Conservation (phyloP, 2,329 filamentous ascomycete species). For the Cordyceps pruinosa region DNA sequence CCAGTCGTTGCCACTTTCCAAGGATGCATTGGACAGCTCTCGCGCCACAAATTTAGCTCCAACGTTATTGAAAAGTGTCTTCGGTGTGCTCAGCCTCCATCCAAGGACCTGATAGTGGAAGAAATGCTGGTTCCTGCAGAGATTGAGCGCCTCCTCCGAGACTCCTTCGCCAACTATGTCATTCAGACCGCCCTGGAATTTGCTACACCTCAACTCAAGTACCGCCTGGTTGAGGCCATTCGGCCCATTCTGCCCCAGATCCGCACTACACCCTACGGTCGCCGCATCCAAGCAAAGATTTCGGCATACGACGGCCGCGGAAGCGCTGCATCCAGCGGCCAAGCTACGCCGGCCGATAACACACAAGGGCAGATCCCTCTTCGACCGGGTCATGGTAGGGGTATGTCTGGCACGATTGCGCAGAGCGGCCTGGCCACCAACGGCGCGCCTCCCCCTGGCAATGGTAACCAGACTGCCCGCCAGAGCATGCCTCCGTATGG, state of each 20-base stretch:
- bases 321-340: slow-evolving; percentile 38
- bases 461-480: slow-evolving; percentile 22
- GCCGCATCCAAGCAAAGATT: slow-evolving; percentile 88
- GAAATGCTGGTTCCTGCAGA: slow-evolving; percentile 70
- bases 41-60: slow-evolving; percentile 97
- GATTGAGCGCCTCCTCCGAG: slow-evolving; percentile 81
- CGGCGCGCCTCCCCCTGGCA: slow-evolving; percentile 27
- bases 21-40: slow-evolving; percentile 63
- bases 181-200: slow-evolving; percentile 93
- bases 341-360: slow-evolving; percentile 45
- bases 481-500: slow-evolving; percentile 31
- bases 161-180: slow-evolving; percentile 95
- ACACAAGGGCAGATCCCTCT: slow-evolving; percentile 48
- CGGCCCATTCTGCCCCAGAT: slow-evolving; percentile 79
- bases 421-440: slow-evolving; percentile 16
- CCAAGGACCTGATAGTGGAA: slow-evolving; percentile 74
- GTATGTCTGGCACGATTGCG: slow-evolving; percentile 27
- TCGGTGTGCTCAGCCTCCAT: slow-evolving; percentile 68
- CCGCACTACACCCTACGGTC: slow-evolving; percentile 86
- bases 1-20: slow-evolving; percentile 78
- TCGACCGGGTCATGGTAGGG: slow-evolving; percentile 37
- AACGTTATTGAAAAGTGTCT: slow-evolving; percentile 97
- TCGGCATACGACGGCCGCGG: slow-evolving; percentile 48
- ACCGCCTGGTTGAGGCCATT: slow-evolving; percentile 72
- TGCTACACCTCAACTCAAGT: slow-evolving; percentile 65